Evolutionary conservation across 2,329 filamentous ascomycete genomes (phyloP).

Genomic region (Claviceps fusiformis): DNA sequence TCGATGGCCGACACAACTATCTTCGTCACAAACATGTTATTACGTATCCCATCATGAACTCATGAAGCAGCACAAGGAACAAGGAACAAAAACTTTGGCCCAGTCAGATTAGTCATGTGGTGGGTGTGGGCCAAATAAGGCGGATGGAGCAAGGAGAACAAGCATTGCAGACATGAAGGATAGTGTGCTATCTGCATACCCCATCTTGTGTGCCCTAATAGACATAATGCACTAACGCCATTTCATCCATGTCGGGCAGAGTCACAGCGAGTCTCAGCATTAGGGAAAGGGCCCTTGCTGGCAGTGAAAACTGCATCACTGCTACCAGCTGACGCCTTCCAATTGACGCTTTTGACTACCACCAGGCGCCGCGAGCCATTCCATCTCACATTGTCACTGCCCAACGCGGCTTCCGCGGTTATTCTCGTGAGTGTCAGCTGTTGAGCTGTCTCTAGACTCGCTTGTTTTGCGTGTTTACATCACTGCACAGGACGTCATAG

Average conservation of each 20-base stretch:
- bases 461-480: not conserved
- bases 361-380: not conserved
- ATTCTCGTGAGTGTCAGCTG: not conserved
- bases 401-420: not conserved
- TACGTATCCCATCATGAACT: not conserved
- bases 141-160: not conserved
- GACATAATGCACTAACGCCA: not conserved
- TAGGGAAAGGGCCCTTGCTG: not conserved
- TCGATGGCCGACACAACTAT: not conserved
- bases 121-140: not conserved
- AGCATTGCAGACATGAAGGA: not conserved
- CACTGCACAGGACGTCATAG: not conserved
- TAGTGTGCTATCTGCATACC: not conserved
- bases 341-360: not conserved
- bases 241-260: not conserved
- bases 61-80: not conserved
- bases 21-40: not conserved
- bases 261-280: not conserved
- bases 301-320: constrained; percentile 4
- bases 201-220: too few species aligned
- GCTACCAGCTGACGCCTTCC: not conserved
- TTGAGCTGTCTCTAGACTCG: too few species aligned
- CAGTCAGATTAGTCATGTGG: not conserved
- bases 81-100: not conserved
- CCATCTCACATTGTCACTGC: not conserved